Conservation (phyloP, 306 rosid species). For the Parietaria judaica region DNA sequence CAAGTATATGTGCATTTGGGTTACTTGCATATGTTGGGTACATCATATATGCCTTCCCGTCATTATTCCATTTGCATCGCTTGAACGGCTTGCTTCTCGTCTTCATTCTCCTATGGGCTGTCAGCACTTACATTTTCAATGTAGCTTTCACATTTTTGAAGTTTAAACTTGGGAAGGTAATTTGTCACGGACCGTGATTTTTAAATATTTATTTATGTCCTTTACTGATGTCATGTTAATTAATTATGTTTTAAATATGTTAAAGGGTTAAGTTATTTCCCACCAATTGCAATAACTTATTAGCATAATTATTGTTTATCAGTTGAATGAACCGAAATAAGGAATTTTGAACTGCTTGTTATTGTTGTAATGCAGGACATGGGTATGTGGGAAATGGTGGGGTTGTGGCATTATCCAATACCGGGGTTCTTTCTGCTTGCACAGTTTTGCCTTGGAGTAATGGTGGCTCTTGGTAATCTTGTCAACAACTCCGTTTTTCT, state of each 20-base stretch:
- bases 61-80: conserved; percentile 80
- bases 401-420: conserved; percentile 93
- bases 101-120: conserved; percentile 99
- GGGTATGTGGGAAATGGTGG: conserved; percentile 97
- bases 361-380: conserved; percentile 55
- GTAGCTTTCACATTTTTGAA: conserved; percentile 76
- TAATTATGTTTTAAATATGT: no score
- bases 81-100: conserved; percentile 94
- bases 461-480: conserved; percentile 97
- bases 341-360: conserved; percentile 15
- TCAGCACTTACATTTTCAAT: conserved; percentile 94
- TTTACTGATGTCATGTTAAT: no score
- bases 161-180: conserved; percentile 85
- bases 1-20: conserved; percentile 94
- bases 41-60: conserved; percentile 74
- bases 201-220: no score
- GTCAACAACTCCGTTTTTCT: conserved; percentile 94
- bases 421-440: conserved; percentile 96
- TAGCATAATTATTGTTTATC: conserved; percentile 14
- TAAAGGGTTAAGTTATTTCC: no score
- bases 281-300: not conserved
- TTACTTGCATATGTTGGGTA: conserved; percentile 94
- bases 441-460: conserved; percentile 86
- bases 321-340: conserved; percentile 10
- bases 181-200: not conserved